A percentile compares a stretch with the other conserved stretches of the same genome.
phyloP scores from a whole-genome alignment of 192 early-diverging fungal species.

The Mortierella alpina region DNA sequence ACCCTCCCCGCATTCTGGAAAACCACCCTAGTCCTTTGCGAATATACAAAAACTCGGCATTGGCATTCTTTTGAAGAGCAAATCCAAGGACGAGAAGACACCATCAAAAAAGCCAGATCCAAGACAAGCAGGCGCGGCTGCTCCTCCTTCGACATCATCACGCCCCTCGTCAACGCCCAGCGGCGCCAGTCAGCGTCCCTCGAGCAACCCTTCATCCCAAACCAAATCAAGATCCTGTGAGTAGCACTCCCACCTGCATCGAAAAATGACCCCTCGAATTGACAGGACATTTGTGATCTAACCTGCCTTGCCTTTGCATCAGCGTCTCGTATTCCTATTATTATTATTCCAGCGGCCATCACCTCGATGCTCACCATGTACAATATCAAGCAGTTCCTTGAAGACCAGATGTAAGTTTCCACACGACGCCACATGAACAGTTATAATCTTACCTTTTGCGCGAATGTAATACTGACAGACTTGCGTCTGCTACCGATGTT shows the following conservation, averaged over 20 bases:
- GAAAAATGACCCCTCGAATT: neutral
- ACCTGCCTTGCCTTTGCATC: constrained; percentile 5
- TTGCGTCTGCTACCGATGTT: neutral
- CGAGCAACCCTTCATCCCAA: constrained; percentile 48
- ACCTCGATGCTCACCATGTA: constrained; percentile 88
- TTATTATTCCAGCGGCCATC: constrained; percentile 90
- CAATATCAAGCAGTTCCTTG: constrained; percentile 88
- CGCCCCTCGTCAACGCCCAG: constrained; percentile 14
- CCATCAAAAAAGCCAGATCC: constrained; percentile 30
- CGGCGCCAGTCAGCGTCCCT: constrained; percentile 19
- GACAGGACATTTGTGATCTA: neutral
- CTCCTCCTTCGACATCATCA: constrained; percentile 10
- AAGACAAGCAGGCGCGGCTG: constrained; percentile 21
- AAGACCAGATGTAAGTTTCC: constrained; percentile 73
- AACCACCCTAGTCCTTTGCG: constrained; percentile 30
- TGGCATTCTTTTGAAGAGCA: constrained; percentile 43
- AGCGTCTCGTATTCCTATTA: constrained; percentile 77
- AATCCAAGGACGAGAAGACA: constrained; percentile 47
- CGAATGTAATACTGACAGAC: constrained; percentile 2
- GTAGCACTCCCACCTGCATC: neutral
- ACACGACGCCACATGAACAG: neutral
- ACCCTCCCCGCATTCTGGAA: neutral
- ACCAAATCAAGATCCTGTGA: constrained; percentile 39
- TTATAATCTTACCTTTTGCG: neutral
- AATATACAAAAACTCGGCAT: constrained; percentile 52